Evolutionary conservation across 371 early-diverging fungal species (phyloP).

Genomic region (Mortierella sp.): DNA sequence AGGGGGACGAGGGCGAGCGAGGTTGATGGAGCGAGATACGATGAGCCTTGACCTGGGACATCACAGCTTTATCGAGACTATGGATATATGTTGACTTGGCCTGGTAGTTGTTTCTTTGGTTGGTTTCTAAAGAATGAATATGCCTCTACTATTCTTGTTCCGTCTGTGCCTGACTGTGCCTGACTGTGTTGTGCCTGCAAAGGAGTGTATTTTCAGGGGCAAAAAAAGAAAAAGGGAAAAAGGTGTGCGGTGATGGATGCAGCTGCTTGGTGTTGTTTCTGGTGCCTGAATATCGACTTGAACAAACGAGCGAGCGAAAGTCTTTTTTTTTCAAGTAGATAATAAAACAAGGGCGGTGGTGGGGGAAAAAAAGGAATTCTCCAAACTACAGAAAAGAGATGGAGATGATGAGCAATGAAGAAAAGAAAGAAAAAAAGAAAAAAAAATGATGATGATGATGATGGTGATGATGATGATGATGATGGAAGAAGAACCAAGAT

Average conservation of each 20-base stretch:
- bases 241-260: not conserved
- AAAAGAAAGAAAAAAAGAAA: not conserved
- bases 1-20: slow-evolving; percentile 6
- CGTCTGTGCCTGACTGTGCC: not conserved
- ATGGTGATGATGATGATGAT: slow-evolving; percentile 10
- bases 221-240: not conserved
- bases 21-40: slow-evolving; percentile 18
- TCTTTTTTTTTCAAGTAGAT: not conserved
- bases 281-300: not conserved
- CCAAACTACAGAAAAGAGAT: too few species aligned
- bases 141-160: too few species aligned
- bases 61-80: too few species aligned
- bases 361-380: not conserved
- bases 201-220: not conserved
- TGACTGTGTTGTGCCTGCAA: too few species aligned
- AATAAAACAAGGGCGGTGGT: not conserved
- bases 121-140: not conserved
- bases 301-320: not conserved
- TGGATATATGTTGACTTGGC: too few species aligned
- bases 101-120: too few species aligned
- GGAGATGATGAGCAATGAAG: not conserved
- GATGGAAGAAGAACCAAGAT: not conserved
- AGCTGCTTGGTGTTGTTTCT: not conserved
- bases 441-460: slow-evolving; percentile 2
- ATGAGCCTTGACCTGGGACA: slow-evolving; percentile 14